Base-by-base conservation (phyloP, 208 protist species). In the Lotmaria passim region DNA sequence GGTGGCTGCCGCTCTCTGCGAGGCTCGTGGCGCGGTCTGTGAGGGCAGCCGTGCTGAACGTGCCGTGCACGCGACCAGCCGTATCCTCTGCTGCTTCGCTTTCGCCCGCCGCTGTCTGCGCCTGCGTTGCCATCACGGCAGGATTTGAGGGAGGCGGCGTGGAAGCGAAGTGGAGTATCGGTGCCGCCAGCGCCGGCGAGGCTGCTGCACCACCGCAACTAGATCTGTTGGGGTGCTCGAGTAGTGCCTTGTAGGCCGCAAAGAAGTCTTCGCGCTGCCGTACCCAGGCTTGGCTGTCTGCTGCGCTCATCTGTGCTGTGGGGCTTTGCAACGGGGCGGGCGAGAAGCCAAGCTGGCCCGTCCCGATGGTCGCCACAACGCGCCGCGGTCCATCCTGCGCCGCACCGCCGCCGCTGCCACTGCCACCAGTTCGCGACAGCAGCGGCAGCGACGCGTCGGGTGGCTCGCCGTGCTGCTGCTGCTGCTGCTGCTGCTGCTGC, bases 251-350 rank as follows among this genome's bases (percentile, higher is more conserved):
- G 31, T 83, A 84, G 38, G 65, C 50, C 4, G 58, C 70, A 79
- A 95, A 91, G 31, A 92, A 70, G 15, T 77, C 71, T 60, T 95
- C 90, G 31, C 87, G 81, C 66, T 91, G 61, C 2, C 28, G 46
- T 14, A 82, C 57, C 85, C 82, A 95, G 41, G 50, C 24, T 55
- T 87, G 31, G 57, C 88, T 89, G 23, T 85, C 81, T 11, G 69
- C 62, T 3, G 33, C 23, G 39, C 36, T 75, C 81, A 95, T 62
- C 3, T 63, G 11, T 11, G 63, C 33, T 14, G 78, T 52, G 21
- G 90, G 87, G 60, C 76, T 85, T 31, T 66, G 55, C 51, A 95
- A 80, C 19, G 87, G 90, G 23, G 64, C 51, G 0, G 87, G 56
- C 6, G 68, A 34, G 30, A 79, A 73, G 50, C 85, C 87, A 5